A percentile compares a stretch with the other conserved stretches of the same genome.
Conservation (phyloP, 2,329 filamentous ascomycete genomes). For the Chaetomiaceae sp. region DNA sequence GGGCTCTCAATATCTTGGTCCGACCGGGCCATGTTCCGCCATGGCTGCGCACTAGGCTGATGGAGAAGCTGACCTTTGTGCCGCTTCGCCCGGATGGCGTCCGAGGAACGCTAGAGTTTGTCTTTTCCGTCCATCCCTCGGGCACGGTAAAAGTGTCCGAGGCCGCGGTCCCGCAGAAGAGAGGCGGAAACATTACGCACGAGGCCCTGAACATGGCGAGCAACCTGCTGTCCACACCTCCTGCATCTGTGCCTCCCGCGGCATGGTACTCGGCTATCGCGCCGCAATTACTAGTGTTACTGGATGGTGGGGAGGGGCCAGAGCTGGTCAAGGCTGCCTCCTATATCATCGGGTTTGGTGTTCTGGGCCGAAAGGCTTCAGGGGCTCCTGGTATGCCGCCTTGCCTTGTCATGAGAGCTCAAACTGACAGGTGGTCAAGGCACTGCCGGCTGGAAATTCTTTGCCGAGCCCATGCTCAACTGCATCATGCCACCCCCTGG, state of each 20-base stretch:
- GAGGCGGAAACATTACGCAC: conserved; percentile 60
- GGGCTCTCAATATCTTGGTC: conserved; percentile 57
- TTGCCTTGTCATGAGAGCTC: neutral
- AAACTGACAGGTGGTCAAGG: conserved; percentile 19
- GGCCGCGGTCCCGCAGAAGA: conserved; percentile 44
- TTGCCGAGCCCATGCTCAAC: conserved; percentile 25
- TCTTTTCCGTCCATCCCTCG: conserved; percentile 63
- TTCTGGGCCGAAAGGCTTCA: conserved; percentile 57
- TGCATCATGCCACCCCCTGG: conserved; percentile 21
- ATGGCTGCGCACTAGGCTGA: conserved; percentile 56
- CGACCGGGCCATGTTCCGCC: conserved; percentile 54
- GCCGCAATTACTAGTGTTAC: conserved; percentile 55
- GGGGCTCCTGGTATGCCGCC: conserved; percentile 53
- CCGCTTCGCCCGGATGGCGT: conserved; percentile 61
- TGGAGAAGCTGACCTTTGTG: conserved; percentile 53
- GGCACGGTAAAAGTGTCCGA: conserved; percentile 39
- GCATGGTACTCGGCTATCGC: conserved; percentile 58
- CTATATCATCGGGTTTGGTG: conserved; percentile 61
- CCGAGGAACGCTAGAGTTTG: conserved; percentile 63
- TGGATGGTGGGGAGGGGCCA: conserved; percentile 55
- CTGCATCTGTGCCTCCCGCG: conserved; percentile 47
- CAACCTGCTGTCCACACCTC: conserved; percentile 56
- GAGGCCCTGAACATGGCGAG: conserved; percentile 63
- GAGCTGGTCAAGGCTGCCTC: conserved; percentile 56
- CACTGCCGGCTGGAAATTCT: conserved; percentile 24